phyloP scores from a whole-genome alignment of 2,329 filamentous ascomycete genomes.

The Ploettnerulaceae sp. region DNA sequence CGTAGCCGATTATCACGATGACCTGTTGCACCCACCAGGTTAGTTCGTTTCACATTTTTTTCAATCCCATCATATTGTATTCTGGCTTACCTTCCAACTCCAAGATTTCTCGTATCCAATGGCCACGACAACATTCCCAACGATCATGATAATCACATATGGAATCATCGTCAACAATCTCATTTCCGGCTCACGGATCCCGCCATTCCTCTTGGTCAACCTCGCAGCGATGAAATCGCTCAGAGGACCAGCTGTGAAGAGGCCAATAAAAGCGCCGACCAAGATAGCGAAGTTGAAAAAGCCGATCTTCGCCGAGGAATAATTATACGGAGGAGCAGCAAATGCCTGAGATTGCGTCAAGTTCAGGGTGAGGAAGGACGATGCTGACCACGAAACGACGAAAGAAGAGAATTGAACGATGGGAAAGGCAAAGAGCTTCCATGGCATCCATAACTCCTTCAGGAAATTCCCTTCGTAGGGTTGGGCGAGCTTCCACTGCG shows the following conservation, averaged over 20 bases:
- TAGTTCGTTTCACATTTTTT: too few relatives aligned
- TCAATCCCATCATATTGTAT: not conserved
- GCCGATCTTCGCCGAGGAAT: conserved; percentile 40
- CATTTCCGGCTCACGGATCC: conserved; percentile 37
- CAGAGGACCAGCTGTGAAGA: conserved; percentile 44
- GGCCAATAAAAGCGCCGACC: conserved; percentile 43
- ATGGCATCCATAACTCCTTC: conserved; percentile 54
- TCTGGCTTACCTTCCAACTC: conserved; percentile 44
- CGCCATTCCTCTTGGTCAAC: conserved; percentile 31
- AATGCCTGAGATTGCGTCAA: conserved; percentile 47
- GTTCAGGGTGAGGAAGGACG: conserved; percentile 52
- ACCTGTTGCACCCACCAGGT: conserved; percentile 20
- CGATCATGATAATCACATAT: conserved; percentile 38
- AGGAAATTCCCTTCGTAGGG: conserved; percentile 44
- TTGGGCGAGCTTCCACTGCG: conserved; percentile 52
- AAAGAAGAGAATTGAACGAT: conserved; percentile 60
- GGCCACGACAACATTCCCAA: conserved; percentile 52
- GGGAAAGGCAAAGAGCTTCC: conserved; percentile 57
- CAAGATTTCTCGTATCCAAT: conserved; percentile 49
- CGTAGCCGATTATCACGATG: conserved; percentile 54
- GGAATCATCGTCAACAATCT: conserved; percentile 34
- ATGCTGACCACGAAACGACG: conserved; percentile 55
- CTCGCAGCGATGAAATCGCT: conserved; percentile 34
- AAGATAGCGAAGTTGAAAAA: conserved; percentile 48
- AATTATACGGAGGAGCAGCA: conserved; percentile 28